Base-by-base conservation (phyloP, 495 filamentous ascomycete genomes). In the Penicillium malachiteum region DNA sequence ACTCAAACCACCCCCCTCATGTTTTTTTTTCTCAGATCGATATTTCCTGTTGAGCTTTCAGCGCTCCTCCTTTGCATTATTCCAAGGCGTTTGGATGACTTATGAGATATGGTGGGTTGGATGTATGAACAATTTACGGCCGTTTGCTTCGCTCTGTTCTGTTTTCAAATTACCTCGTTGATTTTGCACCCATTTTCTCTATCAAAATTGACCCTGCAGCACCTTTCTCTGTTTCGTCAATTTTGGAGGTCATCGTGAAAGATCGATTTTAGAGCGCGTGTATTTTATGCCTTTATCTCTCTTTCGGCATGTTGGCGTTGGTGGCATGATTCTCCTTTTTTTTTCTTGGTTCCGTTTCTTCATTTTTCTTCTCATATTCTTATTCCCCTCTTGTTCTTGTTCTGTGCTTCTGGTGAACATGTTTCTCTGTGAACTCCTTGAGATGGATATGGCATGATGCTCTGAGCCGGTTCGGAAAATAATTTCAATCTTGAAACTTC, bases 51-150 rank as follows among this genome's bases (percentile, higher is more conserved):
- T 14, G 46, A 54, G 46, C 40, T 26, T 11, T 13, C 17, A 13
- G 46, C 35, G 51, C 56, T 47, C 45, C 51, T 16, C 17, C 53
- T 49, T 38, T 62, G 71, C 74, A 75, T 73, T 71, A 59, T 66
- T 73, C 21, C 63, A 62, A 64, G 77, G 66, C 73, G 77, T 71
- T 60, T 78, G 66, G 50, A 70, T 67, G 64, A 66, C 63, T 69
- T 64, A 67, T 67, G 68, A 67, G 64, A 73, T 70, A 74, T 64
- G 67, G 63, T 58, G 65, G 74, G 65, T 67, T 64, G 75, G 72
- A 73, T 79, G 72, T 75, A 70, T 76, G 75, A 73, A 67, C 72
- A 37, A 73, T 71, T 67, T 74, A 71, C 58, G 68, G 66, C 70
- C 64, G 38, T 59, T 49, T 55, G 50, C 8, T 62, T 57, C 54